Evolutionary conservation across 441 rosid genomes (phyloP).

Genomic region (Euphorbia schlechtendalii): DNA sequence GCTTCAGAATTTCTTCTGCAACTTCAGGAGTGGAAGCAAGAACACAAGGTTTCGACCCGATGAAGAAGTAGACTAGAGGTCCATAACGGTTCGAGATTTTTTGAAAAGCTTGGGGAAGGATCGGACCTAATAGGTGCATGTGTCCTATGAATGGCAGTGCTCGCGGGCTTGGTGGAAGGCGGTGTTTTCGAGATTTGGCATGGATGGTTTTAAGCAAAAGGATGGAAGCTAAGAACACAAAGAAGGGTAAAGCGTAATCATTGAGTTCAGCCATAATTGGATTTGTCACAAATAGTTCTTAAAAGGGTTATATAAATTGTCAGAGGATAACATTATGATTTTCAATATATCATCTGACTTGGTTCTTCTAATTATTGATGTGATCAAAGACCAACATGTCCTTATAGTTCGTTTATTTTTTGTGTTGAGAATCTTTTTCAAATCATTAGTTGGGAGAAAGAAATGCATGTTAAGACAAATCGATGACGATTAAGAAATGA

Average conservation of each 20-base stretch:
- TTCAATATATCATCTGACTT: background rate
- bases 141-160: slow-evolving; percentile 44
- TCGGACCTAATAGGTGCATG: slow-evolving; percentile 36
- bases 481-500: background rate
- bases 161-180: slow-evolving; percentile 37
- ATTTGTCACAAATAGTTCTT: background rate
- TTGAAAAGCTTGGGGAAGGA: slow-evolving; percentile 39
- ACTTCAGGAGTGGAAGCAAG: slow-evolving; percentile 34
- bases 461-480: background rate
- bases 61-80: slow-evolving; percentile 34
- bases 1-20: slow-evolving; percentile 37
- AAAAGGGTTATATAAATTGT: background rate
- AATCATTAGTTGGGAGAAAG: background rate
- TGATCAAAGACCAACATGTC: background rate
- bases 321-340: background rate
- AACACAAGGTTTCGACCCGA: slow-evolving; percentile 41
- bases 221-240: slow-evolving; percentile 23
- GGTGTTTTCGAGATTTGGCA: background rate
- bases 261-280: slow-evolving; percentile 22
- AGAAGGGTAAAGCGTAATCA: slow-evolving; percentile 17
- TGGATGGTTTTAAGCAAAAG: slow-evolving; percentile 20
- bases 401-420: background rate
- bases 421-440: background rate
- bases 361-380: background rate
- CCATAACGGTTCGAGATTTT: slow-evolving; percentile 36